Base-by-base conservation (phyloP, 768 basidiomycete species). In the Russula sp. region DNA sequence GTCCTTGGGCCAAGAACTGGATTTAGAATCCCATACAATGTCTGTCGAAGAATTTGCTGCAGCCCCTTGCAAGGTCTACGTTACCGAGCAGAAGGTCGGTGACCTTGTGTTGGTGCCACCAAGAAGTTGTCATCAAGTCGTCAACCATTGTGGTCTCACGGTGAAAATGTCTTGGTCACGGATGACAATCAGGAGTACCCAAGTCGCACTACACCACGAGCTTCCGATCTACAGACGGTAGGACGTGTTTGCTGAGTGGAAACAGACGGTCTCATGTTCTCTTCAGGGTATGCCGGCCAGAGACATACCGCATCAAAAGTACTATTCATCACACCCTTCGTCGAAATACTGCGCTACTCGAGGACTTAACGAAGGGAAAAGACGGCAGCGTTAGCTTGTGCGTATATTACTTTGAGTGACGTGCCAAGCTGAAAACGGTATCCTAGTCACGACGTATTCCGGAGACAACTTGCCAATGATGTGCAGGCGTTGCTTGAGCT, bases 131-230 rank as follows among this genome's bases (percentile, higher is more conserved):
- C 91, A 93, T 72, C 91, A 93, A 70, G 90, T 92, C 4, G 78
- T 93, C 29, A 93, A 93, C 66, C 74, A 75, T 51, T 88, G 91
- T 25, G 90, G 91, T 13, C 79, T 93, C 25, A 90, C 88, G 0
- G 77, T 92, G 70, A 93, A 93, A 73, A 84, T 85, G 5, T 87
- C 88, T 1, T 93, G 91, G 91, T 92, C 90, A 1, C 78, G 91
- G 49, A 92, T 93, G 89, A 86, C 88, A 7, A 67, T 87, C 32
- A 70, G 74, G 50, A 86, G 88, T 4, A 70, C 90, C 14, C 70
- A 72, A 43, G 75, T 77, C 0, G 87, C 90, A 3, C 75, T 87
- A 36, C 80, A 83, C 67, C 81, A 87, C 47, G 91, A 93, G 65
- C 76, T 93, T 38, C 88, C 88, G 0, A 79, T 93, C 14, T 93